Percentiles rank a stretch among this genome's conserved stretches.
Conservation (phyloP, 768 basidiomycete species). For the Cystobasidium onofrii region DNA sequence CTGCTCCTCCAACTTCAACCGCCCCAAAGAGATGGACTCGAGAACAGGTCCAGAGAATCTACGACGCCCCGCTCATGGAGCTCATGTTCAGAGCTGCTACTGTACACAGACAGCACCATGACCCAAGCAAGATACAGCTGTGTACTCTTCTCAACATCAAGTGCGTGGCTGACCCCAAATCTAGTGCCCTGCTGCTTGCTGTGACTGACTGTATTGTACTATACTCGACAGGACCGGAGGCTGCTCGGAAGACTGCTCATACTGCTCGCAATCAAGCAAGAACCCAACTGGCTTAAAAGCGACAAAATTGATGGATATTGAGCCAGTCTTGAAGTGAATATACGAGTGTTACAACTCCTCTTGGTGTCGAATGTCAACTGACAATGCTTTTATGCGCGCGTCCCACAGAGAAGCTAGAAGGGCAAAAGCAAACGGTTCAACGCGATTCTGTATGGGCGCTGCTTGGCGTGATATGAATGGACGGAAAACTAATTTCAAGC, state of each 20-base stretch:
- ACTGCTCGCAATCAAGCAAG: slow-evolving; percentile 94
- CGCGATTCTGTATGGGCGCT: slow-evolving; percentile 97
- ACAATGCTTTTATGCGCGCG: neutral
- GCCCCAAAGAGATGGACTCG: slow-evolving; percentile 54
- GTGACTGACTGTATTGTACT: no score
- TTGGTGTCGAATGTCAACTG: neutral
- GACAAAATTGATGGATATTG: slow-evolving; percentile 73
- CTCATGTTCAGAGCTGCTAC: slow-evolving; percentile 74
- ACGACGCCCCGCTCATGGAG: slow-evolving; percentile 74
- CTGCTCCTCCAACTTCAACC: neutral
- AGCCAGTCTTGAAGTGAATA: slow-evolving; percentile 66
- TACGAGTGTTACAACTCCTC: neutral
- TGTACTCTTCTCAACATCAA: slow-evolving; percentile 99
- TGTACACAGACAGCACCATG: slow-evolving; percentile 76
- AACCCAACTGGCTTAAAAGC: slow-evolving; percentile 70
- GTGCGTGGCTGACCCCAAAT: slow-evolving; percentile 58
- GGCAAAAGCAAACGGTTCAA: slow-evolving; percentile 93
- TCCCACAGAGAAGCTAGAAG: slow-evolving; percentile 61
- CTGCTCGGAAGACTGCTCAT: slow-evolving; percentile 93
- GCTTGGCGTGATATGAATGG: slow-evolving; percentile 94
- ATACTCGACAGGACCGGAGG: slow-evolving; percentile 67
- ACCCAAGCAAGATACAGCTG: slow-evolving; percentile 82
- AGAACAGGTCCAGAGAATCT: slow-evolving; percentile 73
- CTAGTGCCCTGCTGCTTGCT: no score
- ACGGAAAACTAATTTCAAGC: slow-evolving; percentile 84